These are phyloP conservation scores for Penicillium lividum DNA, from an alignment of 495 filamentous ascomycete genomes.

Conservation along the genomic window DNA sequence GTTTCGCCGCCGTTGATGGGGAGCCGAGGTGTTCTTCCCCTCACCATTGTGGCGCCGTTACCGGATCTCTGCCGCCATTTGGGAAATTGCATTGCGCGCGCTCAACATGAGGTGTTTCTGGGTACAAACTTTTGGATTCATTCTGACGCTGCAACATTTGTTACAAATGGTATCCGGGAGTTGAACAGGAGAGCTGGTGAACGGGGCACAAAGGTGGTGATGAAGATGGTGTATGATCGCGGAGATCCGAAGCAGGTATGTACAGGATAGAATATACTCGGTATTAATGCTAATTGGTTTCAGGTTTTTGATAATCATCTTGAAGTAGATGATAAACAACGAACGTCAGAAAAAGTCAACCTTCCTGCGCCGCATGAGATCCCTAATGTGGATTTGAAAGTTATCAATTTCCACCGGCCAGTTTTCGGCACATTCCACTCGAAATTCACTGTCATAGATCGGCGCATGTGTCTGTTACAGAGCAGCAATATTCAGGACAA, in stretches of 20 bases:
- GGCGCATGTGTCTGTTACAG: constrained; percentile 63
- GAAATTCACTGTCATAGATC: constrained; percentile 77
- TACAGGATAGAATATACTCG: not conserved
- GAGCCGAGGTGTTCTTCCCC: constrained; percentile 61
- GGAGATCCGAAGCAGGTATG: constrained; percentile 60
- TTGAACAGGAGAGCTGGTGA: constrained; percentile 64
- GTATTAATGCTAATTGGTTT: constrained; percentile 5
- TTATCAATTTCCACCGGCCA: constrained; percentile 73
- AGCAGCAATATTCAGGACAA: constrained; percentile 82
- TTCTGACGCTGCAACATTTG: constrained; percentile 62
- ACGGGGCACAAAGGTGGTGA: constrained; percentile 56
- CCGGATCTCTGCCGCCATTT: constrained; percentile 73
- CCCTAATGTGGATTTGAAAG: constrained; percentile 69
- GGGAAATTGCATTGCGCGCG: constrained; percentile 72
- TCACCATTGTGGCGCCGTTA: constrained; percentile 68
- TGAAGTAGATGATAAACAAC: constrained; percentile 56
- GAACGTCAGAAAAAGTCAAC: constrained; percentile 54
- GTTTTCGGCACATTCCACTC: constrained; percentile 74
- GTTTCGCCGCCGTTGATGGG: constrained; percentile 74
- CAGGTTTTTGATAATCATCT: constrained; percentile 63
- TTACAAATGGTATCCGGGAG: constrained; percentile 69
- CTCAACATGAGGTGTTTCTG: constrained; percentile 69
- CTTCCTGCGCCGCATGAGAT: constrained; percentile 64
- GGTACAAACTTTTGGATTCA: constrained; percentile 76
- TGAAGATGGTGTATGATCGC: constrained; percentile 77